phyloP scores from a whole-genome alignment of 2,329 filamentous ascomycete species.

The Aspergillus awamori region DNA sequence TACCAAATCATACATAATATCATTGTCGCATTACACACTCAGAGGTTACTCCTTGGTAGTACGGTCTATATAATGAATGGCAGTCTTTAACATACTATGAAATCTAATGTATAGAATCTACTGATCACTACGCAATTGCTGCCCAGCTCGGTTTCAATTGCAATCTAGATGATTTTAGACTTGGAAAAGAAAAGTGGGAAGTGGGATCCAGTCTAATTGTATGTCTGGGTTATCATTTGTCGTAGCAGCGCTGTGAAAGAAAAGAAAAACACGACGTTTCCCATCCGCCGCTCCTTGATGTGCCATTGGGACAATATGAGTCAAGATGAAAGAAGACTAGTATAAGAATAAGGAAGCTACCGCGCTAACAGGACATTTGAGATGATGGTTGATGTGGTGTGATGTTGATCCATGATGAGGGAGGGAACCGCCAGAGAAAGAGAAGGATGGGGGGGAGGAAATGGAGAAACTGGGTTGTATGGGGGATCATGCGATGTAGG shows the following conservation, averaged over 20 bases:
- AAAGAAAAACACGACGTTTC: not conserved
- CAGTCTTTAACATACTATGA: too few species aligned
- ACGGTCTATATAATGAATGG: too few species aligned
- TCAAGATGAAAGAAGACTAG: not conserved
- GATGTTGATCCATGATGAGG: too few species aligned
- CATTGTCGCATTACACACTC: not conserved
- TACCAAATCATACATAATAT: not conserved
- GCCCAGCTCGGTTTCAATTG: not conserved
- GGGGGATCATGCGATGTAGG: constrained; percentile 76
- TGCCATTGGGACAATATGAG: constrained; percentile 3
- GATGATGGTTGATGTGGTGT: not conserved
- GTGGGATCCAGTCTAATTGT: not conserved
- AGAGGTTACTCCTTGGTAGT: too few species aligned
- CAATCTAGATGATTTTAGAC: not conserved
- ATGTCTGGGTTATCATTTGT: constrained; percentile 8
- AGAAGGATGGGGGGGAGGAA: constrained; percentile 7
- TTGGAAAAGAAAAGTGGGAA: not conserved
- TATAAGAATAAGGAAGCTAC: not conserved
- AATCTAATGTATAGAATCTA: too few species aligned
- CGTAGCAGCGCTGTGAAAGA: constrained; percentile 7
- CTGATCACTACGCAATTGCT: not conserved
- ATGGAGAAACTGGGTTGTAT: constrained; percentile 5
- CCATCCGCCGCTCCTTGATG: constrained; percentile 9
- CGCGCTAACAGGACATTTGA: not conserved
- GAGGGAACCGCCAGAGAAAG: constrained; percentile 1